These are phyloP conservation scores for Morella rubra DNA, from an alignment of 306 rosid genomes.

Conservation along the genomic window DNA sequence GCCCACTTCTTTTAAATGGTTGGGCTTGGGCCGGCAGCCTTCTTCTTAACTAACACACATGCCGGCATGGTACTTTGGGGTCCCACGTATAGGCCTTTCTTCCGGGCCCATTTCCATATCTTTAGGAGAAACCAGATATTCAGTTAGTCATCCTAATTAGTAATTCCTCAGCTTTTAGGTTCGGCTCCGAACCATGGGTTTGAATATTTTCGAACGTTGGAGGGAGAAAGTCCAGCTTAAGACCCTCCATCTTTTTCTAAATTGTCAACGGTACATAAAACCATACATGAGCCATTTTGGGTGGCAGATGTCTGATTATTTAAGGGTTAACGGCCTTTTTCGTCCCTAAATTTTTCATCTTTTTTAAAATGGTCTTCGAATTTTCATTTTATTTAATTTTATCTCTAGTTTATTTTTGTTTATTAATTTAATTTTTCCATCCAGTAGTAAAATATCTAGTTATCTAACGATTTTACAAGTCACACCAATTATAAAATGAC, in stretches of 20 bases:
- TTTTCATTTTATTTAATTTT: too few species aligned
- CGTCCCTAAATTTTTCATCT: too few species aligned
- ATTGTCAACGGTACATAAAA: neutral
- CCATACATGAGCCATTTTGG: neutral
- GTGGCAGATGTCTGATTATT: too few species aligned
- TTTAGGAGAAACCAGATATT: slow-evolving; percentile 10
- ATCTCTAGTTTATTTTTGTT: too few species aligned
- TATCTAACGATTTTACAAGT: too few species aligned
- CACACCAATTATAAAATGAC: too few species aligned
- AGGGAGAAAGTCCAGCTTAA: slow-evolving; percentile 31
- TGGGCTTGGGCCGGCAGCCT: slow-evolving; percentile 54
- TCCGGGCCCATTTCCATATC: slow-evolving; percentile 7
- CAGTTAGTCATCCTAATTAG: slow-evolving; percentile 12
- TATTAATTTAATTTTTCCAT: too few species aligned
- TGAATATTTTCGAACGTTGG: slow-evolving; percentile 38
- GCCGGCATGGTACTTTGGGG: slow-evolving; percentile 44
- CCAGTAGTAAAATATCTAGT: too few species aligned
- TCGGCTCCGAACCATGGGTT: slow-evolving; percentile 44
- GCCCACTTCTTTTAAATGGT: slow-evolving; percentile 17
- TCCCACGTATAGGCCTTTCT: slow-evolving; percentile 19
- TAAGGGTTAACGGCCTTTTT: too few species aligned
- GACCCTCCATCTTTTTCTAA: neutral
- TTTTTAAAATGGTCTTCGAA: too few species aligned
- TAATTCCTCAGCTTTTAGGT: slow-evolving; percentile 36
- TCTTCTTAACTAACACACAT: slow-evolving; percentile 16